Evolutionary conservation across 2,329 filamentous ascomycete species (phyloP).

Genomic region (Fusarium nelsonii): DNA sequence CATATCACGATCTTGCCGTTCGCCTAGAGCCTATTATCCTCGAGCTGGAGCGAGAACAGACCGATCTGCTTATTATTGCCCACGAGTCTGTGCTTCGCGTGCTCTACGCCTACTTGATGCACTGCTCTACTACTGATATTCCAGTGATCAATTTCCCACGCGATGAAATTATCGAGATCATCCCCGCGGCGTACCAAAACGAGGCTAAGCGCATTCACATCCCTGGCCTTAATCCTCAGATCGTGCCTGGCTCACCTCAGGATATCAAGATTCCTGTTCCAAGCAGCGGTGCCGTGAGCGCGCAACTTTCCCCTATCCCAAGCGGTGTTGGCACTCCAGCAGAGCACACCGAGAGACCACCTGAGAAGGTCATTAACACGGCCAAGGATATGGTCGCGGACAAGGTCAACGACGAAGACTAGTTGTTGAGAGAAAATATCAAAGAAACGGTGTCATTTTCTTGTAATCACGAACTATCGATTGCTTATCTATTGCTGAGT

Average conservation of each 20-base stretch:
- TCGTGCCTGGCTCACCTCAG: slow-evolving; percentile 83
- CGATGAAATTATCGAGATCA: slow-evolving; percentile 98
- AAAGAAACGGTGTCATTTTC: neutral
- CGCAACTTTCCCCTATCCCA: slow-evolving; percentile 62
- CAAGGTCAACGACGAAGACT: slow-evolving; percentile 66
- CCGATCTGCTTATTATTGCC: slow-evolving; percentile 97
- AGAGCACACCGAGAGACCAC: slow-evolving; percentile 58
- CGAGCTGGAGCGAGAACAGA: slow-evolving; percentile 95
- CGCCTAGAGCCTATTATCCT: slow-evolving; percentile 97
- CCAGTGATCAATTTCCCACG: slow-evolving; percentile 93
- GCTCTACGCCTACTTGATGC: slow-evolving; percentile 97
- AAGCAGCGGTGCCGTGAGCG: slow-evolving; percentile 50
- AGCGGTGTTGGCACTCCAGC: slow-evolving; percentile 61
- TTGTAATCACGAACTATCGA: slow-evolving; percentile 4
- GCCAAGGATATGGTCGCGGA: slow-evolving; percentile 64
- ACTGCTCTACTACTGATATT: slow-evolving; percentile 95
- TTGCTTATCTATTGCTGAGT: neutral
- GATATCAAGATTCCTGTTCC: slow-evolving; percentile 84
- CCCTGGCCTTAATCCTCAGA: slow-evolving; percentile 72
- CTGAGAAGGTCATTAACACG: slow-evolving; percentile 64
- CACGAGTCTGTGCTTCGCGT: slow-evolving; percentile 98
- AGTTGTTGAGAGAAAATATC: slow-evolving; percentile 17
- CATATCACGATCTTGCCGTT: slow-evolving; percentile 98
- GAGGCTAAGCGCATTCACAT: slow-evolving; percentile 92
- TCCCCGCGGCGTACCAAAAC: slow-evolving; percentile 97